Evolutionary conservation across 257 asterid genomes (phyloP), one percentile per base, ranked within the genome.

Genomic region (Solanum gandarillasii): DNA sequence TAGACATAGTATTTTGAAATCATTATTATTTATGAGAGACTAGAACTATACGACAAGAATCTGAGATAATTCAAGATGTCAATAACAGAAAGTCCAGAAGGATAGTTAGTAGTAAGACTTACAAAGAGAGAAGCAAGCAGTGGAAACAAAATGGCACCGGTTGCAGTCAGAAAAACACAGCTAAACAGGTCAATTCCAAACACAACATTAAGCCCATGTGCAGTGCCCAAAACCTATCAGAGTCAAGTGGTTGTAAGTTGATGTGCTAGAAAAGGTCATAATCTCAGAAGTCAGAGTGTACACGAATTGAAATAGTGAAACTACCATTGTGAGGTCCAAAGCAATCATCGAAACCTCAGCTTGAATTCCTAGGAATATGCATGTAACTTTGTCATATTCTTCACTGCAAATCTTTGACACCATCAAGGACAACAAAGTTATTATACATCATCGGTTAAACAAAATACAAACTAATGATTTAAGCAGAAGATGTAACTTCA

Each of bases 291-390:
- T 3, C 38, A 78, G 39, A 29, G 20, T 8, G 60, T 18, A 81
- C 62, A 62, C 55, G 83, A 70, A 29, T 68, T 78, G 89, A 83
- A 67, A 68, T 34, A 58, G 88, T 65, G 78, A 88, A 89, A 83
- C 84, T 94, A 95, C 99, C 99, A 94, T 95, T 86, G 96, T 93
- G 84, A 97, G 98, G 90, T 97, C 99, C 91, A 94, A 90, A 88
- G 93, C 90, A 83, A 94, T 89, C 93, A 94, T 92, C 43, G 99
- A 96, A 87, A 93, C 91, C 93, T 95, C 98, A 86, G 97, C 96
- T 88, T 93, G 98, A 92, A 94, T 91, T 92, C 99, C 99, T 88
- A 97, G 89, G 58, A 94, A 89, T 85, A 94, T 55, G 90, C 99
- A 97, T 68, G 98, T 95, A 85, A 87, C 36, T 71, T 91, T 93